Evolutionary conservation across 805 yeast species (phyloP), one percentile per base, ranked within the genome.

Genomic region (Metschnikowia similis): DNA sequence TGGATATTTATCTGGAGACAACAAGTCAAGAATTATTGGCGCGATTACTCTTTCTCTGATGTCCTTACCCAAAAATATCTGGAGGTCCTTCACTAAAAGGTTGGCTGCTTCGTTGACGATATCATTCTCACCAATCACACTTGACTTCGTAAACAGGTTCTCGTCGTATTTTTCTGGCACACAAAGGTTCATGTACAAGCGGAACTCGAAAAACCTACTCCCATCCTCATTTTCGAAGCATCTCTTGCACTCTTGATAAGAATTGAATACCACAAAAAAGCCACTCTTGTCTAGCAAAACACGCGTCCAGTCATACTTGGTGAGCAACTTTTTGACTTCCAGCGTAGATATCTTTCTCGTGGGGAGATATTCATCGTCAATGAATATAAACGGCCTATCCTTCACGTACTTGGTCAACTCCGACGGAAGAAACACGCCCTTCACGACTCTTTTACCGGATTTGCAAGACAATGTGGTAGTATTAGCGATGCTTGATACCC

Each of bases 41-140:
- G 87, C 90, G 26, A 88, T 77, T 3, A 87, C 67, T 52, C 89
- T 79, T 59, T 83, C 92, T 56, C 87, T 74, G 26, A 89, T 79
- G 66, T 89, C 96, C 52, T 85, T 84, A 17, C 82, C 69, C 41
- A 89, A 64, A 42, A 83, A 82, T 9, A 72, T 69, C 51, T 80
- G 81, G 45, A 89, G 74, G 55, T 89, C 96, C 48, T 78, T 80
- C 27, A 83, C 62, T 43, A 90, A 69, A 47, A 76, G 67, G 21
- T 75, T 68, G 0, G 80, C 73, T 0, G 96, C 85, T 42, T 83
- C 87, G 16, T 78, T 79, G 2, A 83, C 67, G 1, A 81, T 72
- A 50, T 61, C 71, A 48, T 59, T 60, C 36, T 58, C 56, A 28
- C 56, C 43, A 10, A 39, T 39, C n/a, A 45, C 50, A 26, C 50